phyloP scores from a whole-genome alignment of 75 land plant species.

The Pinus taeda region DNA sequence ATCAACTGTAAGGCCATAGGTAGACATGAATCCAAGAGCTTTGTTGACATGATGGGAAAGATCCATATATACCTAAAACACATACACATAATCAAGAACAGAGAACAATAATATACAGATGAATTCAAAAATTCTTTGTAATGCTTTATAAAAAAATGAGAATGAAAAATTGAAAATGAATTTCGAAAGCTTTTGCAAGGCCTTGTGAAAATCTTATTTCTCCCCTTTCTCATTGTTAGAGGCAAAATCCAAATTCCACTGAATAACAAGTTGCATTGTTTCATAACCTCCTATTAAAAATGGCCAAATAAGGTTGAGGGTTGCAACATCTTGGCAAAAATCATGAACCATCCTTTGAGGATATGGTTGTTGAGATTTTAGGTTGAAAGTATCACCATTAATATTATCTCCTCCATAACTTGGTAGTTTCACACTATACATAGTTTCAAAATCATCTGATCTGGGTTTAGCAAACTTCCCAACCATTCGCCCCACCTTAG shows the following conservation, averaged over 20 bases:
- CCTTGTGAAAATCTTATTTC: too few species aligned
- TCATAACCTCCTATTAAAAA: slow-evolving; percentile 23
- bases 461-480: slow-evolving; percentile 11
- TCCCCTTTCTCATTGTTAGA: slow-evolving; percentile 13
- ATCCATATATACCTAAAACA: slow-evolving; percentile 3
- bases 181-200: too few species aligned
- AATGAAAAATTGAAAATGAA: too few species aligned
- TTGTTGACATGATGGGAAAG: slow-evolving; percentile 12
- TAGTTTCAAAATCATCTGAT: slow-evolving; percentile 1
- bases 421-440: background rate
- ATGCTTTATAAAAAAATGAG: too few species aligned
- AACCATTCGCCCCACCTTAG: slow-evolving; percentile 12
- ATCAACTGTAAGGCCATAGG: slow-evolving; percentile 7
- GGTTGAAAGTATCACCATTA: slow-evolving; percentile 11
- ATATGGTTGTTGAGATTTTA: background rate
- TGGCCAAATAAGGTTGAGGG: slow-evolving; percentile 14
- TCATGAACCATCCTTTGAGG: slow-evolving; percentile 8
- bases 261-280: slow-evolving; percentile 11
- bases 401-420: slow-evolving; percentile 14
- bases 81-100: too few species aligned
- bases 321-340: slow-evolving; percentile 15
- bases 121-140: too few species aligned
- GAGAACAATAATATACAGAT: too few species aligned
- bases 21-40: slow-evolving; percentile 17
- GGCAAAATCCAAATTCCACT: slow-evolving; percentile 22